phyloP scores from a whole-genome alignment of 2,329 filamentous ascomycete species.

The Alternaria sp. region DNA sequence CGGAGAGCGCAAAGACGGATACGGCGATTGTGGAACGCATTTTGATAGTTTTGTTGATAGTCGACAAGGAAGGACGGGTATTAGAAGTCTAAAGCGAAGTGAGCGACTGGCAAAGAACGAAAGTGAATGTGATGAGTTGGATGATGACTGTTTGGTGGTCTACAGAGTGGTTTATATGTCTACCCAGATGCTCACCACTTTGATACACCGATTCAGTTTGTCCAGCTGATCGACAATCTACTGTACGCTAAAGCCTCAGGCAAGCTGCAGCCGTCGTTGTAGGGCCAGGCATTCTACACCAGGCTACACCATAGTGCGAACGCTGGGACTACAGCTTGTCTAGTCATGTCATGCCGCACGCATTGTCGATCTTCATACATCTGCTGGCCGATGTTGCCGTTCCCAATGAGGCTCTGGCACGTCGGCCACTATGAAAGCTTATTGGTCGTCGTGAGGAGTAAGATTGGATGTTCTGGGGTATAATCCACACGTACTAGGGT shows the following conservation, averaged over 20 bases:
- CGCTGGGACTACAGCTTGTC: not conserved
- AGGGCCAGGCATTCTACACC: not conserved
- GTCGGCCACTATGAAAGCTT: not conserved
- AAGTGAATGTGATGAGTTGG: constrained; percentile 13
- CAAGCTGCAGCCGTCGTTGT: not conserved
- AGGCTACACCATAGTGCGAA: not conserved
- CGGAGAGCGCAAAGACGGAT: constrained; percentile 25
- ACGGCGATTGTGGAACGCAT: constrained; percentile 26
- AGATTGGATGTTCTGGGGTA: constrained; percentile 8
- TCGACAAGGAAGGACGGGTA: not conserved
- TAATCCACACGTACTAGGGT: not conserved
- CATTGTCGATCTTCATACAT: constrained; percentile 11
- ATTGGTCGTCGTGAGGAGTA: not conserved
- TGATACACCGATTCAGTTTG: constrained; percentile 8
- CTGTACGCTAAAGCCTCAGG: not conserved
- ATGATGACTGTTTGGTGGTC: not conserved
- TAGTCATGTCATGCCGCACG: constrained; percentile 1
- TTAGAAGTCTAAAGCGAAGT: not conserved
- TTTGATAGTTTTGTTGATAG: not conserved
- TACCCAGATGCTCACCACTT: not conserved
- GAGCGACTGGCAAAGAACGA: not conserved
- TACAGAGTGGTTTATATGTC: constrained; percentile 11
- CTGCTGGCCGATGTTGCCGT: not conserved
- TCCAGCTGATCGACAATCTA: constrained; percentile 7
- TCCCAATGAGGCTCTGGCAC: not conserved